Base-by-base conservation (phyloP, 2,329 filamentous ascomycete genomes). In the Sphaerulina populicola region DNA sequence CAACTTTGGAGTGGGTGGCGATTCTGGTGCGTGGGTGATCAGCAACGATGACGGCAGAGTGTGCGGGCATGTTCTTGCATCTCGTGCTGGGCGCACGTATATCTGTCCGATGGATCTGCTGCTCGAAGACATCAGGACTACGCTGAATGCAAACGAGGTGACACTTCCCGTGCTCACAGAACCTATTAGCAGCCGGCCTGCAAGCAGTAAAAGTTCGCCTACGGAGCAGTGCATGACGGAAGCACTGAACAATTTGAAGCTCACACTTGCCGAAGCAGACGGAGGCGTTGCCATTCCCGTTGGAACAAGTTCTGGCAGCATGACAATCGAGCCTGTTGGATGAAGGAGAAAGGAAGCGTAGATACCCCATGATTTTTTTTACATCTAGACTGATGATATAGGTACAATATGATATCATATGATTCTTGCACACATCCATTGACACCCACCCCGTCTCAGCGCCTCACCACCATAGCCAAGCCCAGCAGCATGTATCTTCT, bases 61-160 rank as follows among this genome's bases (percentile, higher is more conserved):
- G 2, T 93, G 88, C 60, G 91, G 91, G 0, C 91, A 96, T 62
- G 87, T 97, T 0, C 76, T 97, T 10, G 91, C 91, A 0, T 81
- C 83, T 55, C 91, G 86, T 64, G 52, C 54, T 10, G 81, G 81
- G 38, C 83, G 88, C 4, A 89, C 89, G 0, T 97, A 95, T 67
- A 93, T 97, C 55, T 93, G 88, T 55, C 91, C 91, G 0, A 97
- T 97, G 91, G 87, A 96, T 51, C 78, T 96, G 2, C 72, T 95
- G 10, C 75, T 97, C 9, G 79, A 85, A 27, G 91, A 97, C 63
- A 94, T 97, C 51, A 84, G 82, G 27, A 80, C 85, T 55, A 89
- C 85, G 0, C 73, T 96, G 0, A 79, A 82, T 18, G 88, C 88
- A 0, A 70, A 71, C 1, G 77, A 81, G 23, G 79, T 95, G n/a